phyloP scores from a whole-genome alignment of 139 green algal genomes.

The Mychonastes homosphaera region DNA sequence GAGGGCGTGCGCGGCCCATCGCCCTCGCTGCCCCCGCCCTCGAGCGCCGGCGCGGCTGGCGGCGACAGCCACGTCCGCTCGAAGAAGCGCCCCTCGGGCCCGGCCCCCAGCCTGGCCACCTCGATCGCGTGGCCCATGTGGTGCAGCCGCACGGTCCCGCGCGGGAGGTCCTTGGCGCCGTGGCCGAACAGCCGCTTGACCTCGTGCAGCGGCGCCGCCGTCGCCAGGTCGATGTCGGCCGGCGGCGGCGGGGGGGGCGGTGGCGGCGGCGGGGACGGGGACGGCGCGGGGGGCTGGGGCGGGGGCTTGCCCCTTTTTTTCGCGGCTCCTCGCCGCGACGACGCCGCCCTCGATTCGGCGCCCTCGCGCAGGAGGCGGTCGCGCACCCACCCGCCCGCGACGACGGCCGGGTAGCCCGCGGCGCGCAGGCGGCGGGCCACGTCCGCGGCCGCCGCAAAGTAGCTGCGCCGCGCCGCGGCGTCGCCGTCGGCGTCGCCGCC shows the following conservation, averaged over 20 bases:
- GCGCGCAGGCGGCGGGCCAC: conserved; percentile 20
- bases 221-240: not conserved
- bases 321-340: not conserved
- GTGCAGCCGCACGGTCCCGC: conserved; percentile 13
- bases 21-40: no score
- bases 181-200: conserved; percentile 1
- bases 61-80: not conserved
- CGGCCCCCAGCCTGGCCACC: conserved; percentile 23
- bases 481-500: no score
- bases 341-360: no score
- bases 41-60: no score
- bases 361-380: conserved; percentile 84
- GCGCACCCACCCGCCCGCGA: conserved; percentile 89
- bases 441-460: no score
- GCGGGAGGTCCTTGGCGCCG: conserved; percentile 11
- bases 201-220: no score
- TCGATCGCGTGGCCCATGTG: conserved; percentile 19
- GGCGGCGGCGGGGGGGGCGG: not conserved
- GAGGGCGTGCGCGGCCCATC: no score
- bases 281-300: not conserved
- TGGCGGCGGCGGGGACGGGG: not conserved
- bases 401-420: conserved; percentile 15
- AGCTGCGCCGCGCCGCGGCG: no score
- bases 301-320: not conserved
- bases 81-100: not conserved